Evolutionary conservation across 1,139 yeast genomes (phyloP), one percentile per base, ranked within the genome.

Genomic region (Trichomonascaceae sp.): DNA sequence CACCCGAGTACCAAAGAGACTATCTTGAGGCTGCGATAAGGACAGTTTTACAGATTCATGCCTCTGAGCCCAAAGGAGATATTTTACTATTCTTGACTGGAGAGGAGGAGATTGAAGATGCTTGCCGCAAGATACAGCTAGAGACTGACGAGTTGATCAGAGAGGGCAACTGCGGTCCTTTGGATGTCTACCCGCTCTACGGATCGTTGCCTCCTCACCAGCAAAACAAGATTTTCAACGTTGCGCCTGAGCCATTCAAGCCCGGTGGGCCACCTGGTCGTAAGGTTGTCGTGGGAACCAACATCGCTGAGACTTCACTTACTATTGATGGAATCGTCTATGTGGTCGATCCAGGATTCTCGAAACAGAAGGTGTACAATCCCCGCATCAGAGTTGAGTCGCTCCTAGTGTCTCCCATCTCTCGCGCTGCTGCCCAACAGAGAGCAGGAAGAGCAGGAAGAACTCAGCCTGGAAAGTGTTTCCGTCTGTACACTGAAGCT

Each of bases 371-470:
- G 51, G 96, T 87, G 37, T 89, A 87, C 62, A 89, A 89, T 56
- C 98, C 98, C 32, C 72, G 97, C 57, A 82, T 87, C 43, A 71
- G 98, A 58, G 96, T 89, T 16, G 97, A 89, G 57, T 85, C 96
- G 1, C 66, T 89, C 47, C 67, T 89, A 37, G 97, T 89, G 4
- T 82, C 95, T 5, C 98, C 98, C 30, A 87, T 89, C 43, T 87
- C 97, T 13, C 89, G 85, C 59, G 98, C 98, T 0, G 76, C 93
- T 35, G 95, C 98, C 1, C 96, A 87, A 59, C 98, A 89, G 60
- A 74, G 98, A 62, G 97, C 98, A 22, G 98, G 98, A 71, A 85
- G 98, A 72, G 98, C 98, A 38, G 98, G 98, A 66, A 92, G 98
- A 73, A 89, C 98, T 4, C 73, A 94, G 52, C 97, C 98, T 5